phyloP scores from a whole-genome alignment of 2,329 filamentous ascomycete species.

The Chaetomium globosum region DNA sequence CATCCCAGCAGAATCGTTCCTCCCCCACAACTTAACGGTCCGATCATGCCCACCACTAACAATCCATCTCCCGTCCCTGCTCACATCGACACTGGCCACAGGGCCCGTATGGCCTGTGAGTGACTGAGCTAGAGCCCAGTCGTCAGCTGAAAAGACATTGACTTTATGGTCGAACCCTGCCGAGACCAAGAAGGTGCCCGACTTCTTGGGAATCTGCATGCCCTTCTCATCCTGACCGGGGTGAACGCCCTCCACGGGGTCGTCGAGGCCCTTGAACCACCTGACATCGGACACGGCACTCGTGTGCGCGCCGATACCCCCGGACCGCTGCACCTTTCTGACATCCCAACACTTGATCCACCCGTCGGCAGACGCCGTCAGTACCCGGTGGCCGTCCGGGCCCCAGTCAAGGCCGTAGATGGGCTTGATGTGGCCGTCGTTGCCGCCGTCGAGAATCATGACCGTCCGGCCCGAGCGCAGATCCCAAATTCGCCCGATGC shows the following conservation, averaged over 20 bases:
- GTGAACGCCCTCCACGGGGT: constrained; percentile 63
- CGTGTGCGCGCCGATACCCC: constrained; percentile 85
- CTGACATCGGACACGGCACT: constrained; percentile 89
- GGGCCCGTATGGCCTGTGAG: constrained; percentile 89
- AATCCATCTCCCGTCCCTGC: constrained; percentile 84
- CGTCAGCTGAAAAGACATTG: constrained; percentile 93
- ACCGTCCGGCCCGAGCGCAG: constrained; percentile 87
- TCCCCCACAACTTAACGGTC: constrained; percentile 94
- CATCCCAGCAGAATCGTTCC: constrained; percentile 61
- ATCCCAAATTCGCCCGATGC: constrained; percentile 95
- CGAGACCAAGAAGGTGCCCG: constrained; percentile 87
- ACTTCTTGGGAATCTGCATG: constrained; percentile 73
- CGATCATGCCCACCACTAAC: constrained; percentile 91
- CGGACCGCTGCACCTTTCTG: constrained; percentile 79
- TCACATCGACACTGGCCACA: constrained; percentile 88
- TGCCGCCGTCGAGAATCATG: constrained; percentile 89
- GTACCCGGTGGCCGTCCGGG: constrained; percentile 83
- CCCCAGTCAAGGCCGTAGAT: constrained; percentile 95
- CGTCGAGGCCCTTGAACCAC: constrained; percentile 89
- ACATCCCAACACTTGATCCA: constrained; percentile 99
- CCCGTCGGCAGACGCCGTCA: constrained; percentile 90
- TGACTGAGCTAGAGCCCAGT: constrained; percentile 88
- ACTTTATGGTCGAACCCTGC: constrained; percentile 93
- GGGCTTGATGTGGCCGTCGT: constrained; percentile 80
- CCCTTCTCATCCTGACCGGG: constrained; percentile 67